Conservation (phyloP, 2,329 filamentous ascomycete species). For the Leptodontidium sp. region DNA sequence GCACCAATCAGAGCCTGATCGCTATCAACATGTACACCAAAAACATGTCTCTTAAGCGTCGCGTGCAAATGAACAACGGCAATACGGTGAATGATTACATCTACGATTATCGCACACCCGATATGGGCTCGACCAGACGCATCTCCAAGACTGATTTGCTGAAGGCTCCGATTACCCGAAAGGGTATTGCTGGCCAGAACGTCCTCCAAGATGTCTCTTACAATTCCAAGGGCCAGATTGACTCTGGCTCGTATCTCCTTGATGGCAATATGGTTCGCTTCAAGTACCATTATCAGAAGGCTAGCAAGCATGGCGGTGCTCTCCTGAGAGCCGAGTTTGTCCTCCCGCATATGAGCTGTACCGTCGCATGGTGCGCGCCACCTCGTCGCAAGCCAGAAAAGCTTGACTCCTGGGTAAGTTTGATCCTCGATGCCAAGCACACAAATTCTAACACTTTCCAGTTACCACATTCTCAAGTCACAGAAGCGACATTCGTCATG, state of each 20-base stretch:
- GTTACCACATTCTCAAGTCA: slow-evolving; percentile 62
- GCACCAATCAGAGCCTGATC: slow-evolving; percentile 50
- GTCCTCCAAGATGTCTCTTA: slow-evolving; percentile 33
- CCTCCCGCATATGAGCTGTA: slow-evolving; percentile 59
- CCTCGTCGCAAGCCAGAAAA: slow-evolving; percentile 58
- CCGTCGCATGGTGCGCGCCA: slow-evolving; percentile 60
- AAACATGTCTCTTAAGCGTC: slow-evolving; percentile 52
- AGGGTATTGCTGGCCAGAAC: slow-evolving; percentile 54
- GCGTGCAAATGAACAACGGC: slow-evolving; percentile 44
- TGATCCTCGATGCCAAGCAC: slow-evolving; percentile 53
- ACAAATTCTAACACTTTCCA: slow-evolving; percentile 51
- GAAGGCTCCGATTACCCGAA: slow-evolving; percentile 51
- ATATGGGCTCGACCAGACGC: slow-evolving; percentile 41
- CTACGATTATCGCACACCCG: slow-evolving; percentile 54
- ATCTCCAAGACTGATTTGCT: slow-evolving; percentile 27
- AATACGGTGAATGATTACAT: slow-evolving; percentile 55
- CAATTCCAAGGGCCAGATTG: slow-evolving; percentile 59
- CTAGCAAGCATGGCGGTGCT: slow-evolving; percentile 60
- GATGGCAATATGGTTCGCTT: slow-evolving; percentile 60
- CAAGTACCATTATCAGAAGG: slow-evolving; percentile 62
- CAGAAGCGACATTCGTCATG: slow-evolving; percentile 61
- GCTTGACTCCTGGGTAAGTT: slow-evolving; percentile 49
- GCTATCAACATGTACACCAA: slow-evolving; percentile 57
- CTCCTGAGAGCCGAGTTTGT: slow-evolving; percentile 61
- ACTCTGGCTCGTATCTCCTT: slow-evolving; percentile 60